Evolutionary conservation across 2,329 filamentous ascomycete species (phyloP), one percentile per base, ranked within the genome.

Genomic region (Ustulina deusta): DNA sequence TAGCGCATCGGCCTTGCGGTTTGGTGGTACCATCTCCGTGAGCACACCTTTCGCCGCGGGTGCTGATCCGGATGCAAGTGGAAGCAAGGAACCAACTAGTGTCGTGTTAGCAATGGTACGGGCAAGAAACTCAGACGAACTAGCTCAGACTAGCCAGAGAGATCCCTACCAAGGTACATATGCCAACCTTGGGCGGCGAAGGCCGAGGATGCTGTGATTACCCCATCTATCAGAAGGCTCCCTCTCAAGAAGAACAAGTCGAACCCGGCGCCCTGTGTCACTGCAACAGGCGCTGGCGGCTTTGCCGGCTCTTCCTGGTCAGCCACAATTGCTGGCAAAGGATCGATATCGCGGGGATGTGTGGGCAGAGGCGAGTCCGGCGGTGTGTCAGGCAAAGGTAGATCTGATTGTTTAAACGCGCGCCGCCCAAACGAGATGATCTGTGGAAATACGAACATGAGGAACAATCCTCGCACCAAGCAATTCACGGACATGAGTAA

Each of bases 391-490:
- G 62, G n/a, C n/a, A 7, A 17, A 5, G 66, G 29, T 17, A 36
- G 38, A 34, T 64, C 62, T 6, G 38, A 7, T 15, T 27, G 66
- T 22, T 69, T 69, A 29, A 69, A 74, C 51, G 61, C 70, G 10
- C 38, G 65, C 4, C 73, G 69, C 13, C 74, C 73, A 11, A 15
- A 40, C 38, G 68, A 63, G 56, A 75, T 75, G 20, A 75, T 74
- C n/a, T 61, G 62, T 20, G 72, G 74, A n/a, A 75, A 75, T 25
- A 73, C 63, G 46, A 74, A 73, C 71, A 74, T 75, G 36, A 74
- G 69, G 46, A 74, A 75, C 27, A 74, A 13, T 1, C 74, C 73
- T 25, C 72, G 67, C 32, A 74, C 66, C 29, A 71, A 27, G 25
- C 51, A 67, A 40, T 64, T 68, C 29, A 73, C 54, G 5, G 72